Conservation (phyloP, 2,329 filamentous ascomycete species). For the Cephalotrichum gorgonifer region DNA sequence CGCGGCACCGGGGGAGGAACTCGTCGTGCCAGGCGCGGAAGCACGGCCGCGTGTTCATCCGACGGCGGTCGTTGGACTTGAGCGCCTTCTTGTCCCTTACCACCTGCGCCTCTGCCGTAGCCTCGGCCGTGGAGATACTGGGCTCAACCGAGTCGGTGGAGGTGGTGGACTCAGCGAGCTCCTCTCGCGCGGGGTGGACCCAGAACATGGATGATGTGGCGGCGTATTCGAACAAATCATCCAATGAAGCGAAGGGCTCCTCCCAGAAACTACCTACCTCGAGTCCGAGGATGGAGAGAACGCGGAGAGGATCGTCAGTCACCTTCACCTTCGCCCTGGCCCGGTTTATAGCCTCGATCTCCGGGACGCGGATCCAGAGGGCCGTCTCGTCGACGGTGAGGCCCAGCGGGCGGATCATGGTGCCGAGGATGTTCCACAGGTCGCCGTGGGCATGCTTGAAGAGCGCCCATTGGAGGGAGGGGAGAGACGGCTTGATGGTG, state of each 20-base stretch:
- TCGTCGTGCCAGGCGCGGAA: conserved; percentile 53
- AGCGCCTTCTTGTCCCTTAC: conserved; percentile 23
- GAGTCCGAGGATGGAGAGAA: conserved; percentile 56
- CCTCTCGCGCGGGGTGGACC: conserved; percentile 12
- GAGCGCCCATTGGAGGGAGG: conserved; percentile 47
- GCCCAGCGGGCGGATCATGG: conserved; percentile 52
- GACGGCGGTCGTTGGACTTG: conserved; percentile 45
- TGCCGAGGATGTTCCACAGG: conserved; percentile 53
- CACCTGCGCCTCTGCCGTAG: conserved; percentile 9
- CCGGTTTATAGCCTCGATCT: conserved; percentile 51
- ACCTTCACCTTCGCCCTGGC: conserved; percentile 50
- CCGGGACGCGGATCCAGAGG: conserved; percentile 54
- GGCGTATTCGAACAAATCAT: conserved; percentile 54
- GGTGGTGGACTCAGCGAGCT: not conserved
- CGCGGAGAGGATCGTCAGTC: conserved; percentile 40
- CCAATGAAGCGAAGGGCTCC: conserved; percentile 39
- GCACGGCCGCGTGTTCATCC: conserved; percentile 42
- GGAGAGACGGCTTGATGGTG: conserved; percentile 33
- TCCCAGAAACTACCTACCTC: conserved; percentile 34
- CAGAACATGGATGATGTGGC: conserved; percentile 48
- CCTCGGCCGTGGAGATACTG: conserved; percentile 16
- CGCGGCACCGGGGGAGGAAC: conserved; percentile 45
- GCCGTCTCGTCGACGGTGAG: conserved; percentile 55
- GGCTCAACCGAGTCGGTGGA: not conserved
- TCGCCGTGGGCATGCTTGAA: conserved; percentile 69